phyloP scores from a whole-genome alignment of 1,139 yeast species.

The Protomyces gravidus region DNA sequence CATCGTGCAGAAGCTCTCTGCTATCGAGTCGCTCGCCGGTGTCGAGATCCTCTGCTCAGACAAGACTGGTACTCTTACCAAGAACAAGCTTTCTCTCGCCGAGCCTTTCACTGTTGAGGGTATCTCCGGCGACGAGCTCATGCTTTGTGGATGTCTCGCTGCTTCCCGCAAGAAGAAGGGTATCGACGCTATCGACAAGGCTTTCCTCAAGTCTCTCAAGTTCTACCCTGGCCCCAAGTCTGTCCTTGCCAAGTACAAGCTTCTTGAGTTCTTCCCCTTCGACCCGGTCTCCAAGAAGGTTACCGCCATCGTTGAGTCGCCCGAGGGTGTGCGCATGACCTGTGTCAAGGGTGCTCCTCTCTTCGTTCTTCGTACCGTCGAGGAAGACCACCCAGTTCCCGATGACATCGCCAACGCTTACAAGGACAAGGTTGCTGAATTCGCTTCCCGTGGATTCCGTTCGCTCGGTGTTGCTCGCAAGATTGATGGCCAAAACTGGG shows the following conservation, averaged over 20 bases:
- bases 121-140: slow-evolving; percentile 93
- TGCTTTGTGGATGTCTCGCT: slow-evolving; percentile 97
- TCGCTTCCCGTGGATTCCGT: slow-evolving; percentile 70
- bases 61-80: slow-evolving; percentile 98
- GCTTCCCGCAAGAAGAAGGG: slow-evolving; percentile 99
- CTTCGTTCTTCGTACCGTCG: slow-evolving; percentile 65
- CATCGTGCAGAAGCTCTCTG: slow-evolving; percentile 95
- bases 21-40: slow-evolving; percentile 98
- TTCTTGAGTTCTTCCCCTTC: slow-evolving; percentile 64
- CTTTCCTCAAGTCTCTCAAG: slow-evolving; percentile 82
- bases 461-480: slow-evolving; percentile 70
- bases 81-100: slow-evolving; percentile 91
- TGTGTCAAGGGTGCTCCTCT: slow-evolving; percentile 73
- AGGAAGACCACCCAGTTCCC: slow-evolving; percentile 64
- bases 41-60: slow-evolving; percentile 98
- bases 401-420: slow-evolving; percentile 61
- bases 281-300: slow-evolving; percentile 71
- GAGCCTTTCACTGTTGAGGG: slow-evolving; percentile 99
- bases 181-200: slow-evolving; percentile 96
- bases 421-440: slow-evolving; percentile 67
- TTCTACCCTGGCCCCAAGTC: slow-evolving; percentile 60
- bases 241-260: slow-evolving; percentile 62
- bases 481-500: slow-evolving; percentile 70
- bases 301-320: slow-evolving; percentile 64
- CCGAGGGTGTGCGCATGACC: slow-evolving; percentile 61